phyloP scores from a whole-genome alignment of 2,329 filamentous ascomycete genomes.

The Anisogramma anomala region DNA sequence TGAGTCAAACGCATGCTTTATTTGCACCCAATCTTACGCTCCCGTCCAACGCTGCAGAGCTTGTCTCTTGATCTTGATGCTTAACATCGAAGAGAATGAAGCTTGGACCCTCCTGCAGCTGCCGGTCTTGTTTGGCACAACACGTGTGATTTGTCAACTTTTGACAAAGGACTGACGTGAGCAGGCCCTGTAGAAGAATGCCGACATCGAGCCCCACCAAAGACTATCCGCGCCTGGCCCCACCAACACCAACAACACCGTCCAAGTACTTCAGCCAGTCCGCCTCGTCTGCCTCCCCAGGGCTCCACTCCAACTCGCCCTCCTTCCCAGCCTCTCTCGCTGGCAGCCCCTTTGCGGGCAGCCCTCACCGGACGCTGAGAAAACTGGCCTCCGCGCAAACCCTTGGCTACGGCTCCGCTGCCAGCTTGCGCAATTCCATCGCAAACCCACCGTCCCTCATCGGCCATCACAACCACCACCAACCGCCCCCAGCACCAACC shows the following conservation, averaged over 20 bases:
- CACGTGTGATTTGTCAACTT: too few relatives aligned
- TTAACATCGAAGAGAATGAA: too few relatives aligned
- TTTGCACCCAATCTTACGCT: too few relatives aligned
- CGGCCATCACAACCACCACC: conserved; percentile 47
- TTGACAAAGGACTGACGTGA: too few relatives aligned
- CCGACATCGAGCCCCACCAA: conserved; percentile 22
- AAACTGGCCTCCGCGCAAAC: conserved; percentile 67
- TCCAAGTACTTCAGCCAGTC: conserved; percentile 8
- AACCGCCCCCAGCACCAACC: conserved; percentile 30
- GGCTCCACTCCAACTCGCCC: conserved; percentile 42
- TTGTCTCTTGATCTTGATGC: too few relatives aligned
- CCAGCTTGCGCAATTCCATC: conserved; percentile 29
- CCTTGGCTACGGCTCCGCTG: conserved; percentile 32
- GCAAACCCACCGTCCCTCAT: conserved; percentile 43
- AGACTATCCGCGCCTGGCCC: conserved; percentile 18
- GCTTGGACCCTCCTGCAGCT: too few relatives aligned
- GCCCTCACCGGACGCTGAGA: conserved; percentile 53
- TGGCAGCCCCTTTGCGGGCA: not conserved
- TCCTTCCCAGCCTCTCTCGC: conserved; percentile 31
- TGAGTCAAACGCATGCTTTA: too few relatives aligned
- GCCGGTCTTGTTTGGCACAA: too few relatives aligned
- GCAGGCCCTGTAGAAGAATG: too few relatives aligned
- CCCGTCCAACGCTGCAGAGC: too few relatives aligned
- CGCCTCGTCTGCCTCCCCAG: too few relatives aligned
- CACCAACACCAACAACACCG: conserved; percentile 1